Conservation (phyloP, 1,284 basidiomycete genomes). For the Tilletia indica region DNA sequence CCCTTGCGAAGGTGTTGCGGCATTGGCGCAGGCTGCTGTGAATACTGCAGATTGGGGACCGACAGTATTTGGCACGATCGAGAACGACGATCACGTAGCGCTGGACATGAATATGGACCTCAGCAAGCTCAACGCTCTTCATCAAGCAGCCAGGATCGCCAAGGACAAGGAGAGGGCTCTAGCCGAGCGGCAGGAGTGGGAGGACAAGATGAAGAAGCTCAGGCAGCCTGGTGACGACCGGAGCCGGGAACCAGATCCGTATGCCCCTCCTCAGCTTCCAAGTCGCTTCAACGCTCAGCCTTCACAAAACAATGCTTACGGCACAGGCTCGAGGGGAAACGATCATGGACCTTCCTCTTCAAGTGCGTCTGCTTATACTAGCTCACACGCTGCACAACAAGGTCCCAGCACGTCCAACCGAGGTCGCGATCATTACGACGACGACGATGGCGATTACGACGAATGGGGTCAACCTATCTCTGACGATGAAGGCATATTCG, state of each 20-base stretch:
- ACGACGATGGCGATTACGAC: not conserved
- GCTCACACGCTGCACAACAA: too few relatives aligned
- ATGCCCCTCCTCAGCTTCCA: not conserved
- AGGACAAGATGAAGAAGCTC: not conserved
- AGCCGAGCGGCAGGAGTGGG: not conserved
- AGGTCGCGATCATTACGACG: not conserved
- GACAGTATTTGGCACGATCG: not conserved
- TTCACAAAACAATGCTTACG: too few relatives aligned
- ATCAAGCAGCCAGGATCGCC: conserved; percentile 2
- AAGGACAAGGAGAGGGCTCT: not conserved
- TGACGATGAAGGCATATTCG: not conserved
- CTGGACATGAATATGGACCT: conserved; percentile 10
- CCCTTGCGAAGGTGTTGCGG: not conserved
- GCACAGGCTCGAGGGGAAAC: too few relatives aligned
- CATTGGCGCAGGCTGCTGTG: not conserved
- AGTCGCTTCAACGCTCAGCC: not conserved
- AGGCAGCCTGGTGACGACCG: not conserved
- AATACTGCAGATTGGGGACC: not conserved
- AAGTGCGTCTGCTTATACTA: too few relatives aligned
- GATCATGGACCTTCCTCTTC: too few relatives aligned
- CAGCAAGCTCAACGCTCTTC: not conserved
- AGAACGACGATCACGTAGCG: not conserved
- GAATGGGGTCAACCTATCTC: not conserved
- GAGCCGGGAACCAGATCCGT: not conserved
- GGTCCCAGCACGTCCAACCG: too few relatives aligned